Evolutionary conservation across 371 early-diverging fungal genomes (phyloP).

Genomic region (Apophysomyces elegans): DNA sequence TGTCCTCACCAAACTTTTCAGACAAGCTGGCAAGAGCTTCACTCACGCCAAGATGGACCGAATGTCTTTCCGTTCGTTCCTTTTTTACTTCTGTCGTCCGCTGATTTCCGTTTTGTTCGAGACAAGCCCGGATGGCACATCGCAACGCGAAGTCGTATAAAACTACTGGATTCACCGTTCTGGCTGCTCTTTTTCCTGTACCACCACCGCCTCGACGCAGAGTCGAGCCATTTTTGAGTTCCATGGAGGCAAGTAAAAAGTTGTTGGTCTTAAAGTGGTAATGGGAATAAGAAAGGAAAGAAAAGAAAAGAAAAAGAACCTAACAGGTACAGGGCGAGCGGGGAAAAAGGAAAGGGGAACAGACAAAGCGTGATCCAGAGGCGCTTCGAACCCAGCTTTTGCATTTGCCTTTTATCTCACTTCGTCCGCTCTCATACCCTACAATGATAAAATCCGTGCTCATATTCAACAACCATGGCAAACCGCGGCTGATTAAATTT

Average conservation of each 20-base stretch:
- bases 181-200: conserved; percentile 25
- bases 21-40: conserved; percentile 39
- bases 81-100: conserved; percentile 21
- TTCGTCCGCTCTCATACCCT: not conserved
- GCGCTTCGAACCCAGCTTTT: not conserved
- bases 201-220: conserved; percentile 35
- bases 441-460: conserved; percentile 88
- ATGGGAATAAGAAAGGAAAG: conserved; percentile 9
- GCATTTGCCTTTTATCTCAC: not conserved
- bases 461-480: conserved; percentile 96
- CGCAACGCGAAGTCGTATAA: conserved; percentile 47
- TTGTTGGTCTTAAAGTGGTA: conserved; percentile 4
- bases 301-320: not conserved
- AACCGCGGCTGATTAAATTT: conserved; percentile 90
- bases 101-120: conserved; percentile 32
- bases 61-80: conserved; percentile 30
- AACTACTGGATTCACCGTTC: conserved; percentile 32
- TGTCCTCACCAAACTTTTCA: conserved; percentile 36
- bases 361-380: not conserved
- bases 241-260: conserved; percentile 8
- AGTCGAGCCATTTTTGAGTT: conserved; percentile 18
- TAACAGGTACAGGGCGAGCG: not conserved
- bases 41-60: conserved; percentile 34
- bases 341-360: not conserved
- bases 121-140: conserved; percentile 44